Percentiles rank a stretch among this genome's conserved stretches.
phyloP scores from a whole-genome alignment of 208 protist genomes.

The Wallacemonas sp. region DNA sequence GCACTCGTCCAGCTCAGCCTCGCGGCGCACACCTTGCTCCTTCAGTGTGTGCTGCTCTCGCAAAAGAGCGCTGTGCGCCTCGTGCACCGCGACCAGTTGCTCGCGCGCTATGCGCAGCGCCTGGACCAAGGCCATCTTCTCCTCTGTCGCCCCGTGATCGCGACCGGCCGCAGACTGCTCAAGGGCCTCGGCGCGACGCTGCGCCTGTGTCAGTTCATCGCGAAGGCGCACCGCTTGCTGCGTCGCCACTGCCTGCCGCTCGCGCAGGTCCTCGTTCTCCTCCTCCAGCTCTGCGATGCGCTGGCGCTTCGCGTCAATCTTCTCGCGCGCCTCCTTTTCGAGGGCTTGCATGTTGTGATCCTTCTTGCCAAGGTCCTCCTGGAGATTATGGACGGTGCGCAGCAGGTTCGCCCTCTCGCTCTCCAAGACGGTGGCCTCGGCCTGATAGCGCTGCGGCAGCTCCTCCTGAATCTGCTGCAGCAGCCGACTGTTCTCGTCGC shows the following conservation, averaged over 20 bases:
- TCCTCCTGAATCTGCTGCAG: constrained; percentile 38
- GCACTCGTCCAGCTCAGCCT: constrained; percentile 27
- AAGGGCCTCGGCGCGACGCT: constrained; percentile 6
- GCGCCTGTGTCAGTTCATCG: constrained; percentile 27
- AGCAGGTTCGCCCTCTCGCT: constrained; percentile 74
- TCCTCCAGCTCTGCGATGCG: constrained; percentile 63
- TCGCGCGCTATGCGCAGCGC: constrained; percentile 37
- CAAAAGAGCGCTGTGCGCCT: constrained; percentile 21
- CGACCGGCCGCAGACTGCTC: neutral
- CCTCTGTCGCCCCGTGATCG: neutral
- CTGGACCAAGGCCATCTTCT: constrained; percentile 36
- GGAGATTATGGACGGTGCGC: constrained; percentile 73
- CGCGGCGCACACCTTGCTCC: constrained; percentile 19
- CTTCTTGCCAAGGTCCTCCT: constrained; percentile 59
- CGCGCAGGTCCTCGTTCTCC: constrained; percentile 30
- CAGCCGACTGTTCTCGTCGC: constrained; percentile 61
- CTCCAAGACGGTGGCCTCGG: constrained; percentile 4
- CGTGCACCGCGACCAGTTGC: constrained; percentile 40
- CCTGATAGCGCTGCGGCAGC: constrained; percentile 19
- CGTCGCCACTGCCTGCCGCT: constrained; percentile 25
- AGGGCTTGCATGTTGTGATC: constrained; percentile 52
- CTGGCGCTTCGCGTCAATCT: constrained; percentile 72
- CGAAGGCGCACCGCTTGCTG: constrained; percentile 35
- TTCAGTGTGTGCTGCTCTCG: constrained; percentile 9
- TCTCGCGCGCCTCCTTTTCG: constrained; percentile 68